phyloP scores from a whole-genome alignment of 805 yeast species.

The Teunomyces pallodes region DNA sequence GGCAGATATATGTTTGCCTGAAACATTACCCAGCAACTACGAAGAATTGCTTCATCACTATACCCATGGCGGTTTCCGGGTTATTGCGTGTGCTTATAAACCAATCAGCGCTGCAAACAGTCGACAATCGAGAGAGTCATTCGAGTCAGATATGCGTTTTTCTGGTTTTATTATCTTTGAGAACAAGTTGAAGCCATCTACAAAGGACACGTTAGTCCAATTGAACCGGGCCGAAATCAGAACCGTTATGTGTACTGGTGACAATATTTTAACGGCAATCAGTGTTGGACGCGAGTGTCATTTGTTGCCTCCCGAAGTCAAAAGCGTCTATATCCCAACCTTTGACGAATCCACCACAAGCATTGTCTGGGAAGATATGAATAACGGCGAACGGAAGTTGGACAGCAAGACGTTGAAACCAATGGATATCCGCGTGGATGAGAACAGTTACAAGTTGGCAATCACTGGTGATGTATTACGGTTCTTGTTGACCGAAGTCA shows the following conservation, averaged over 20 bases:
- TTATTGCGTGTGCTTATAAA: conserved; percentile 88
- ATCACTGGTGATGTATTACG: conserved; percentile 92
- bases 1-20: conserved; percentile 68
- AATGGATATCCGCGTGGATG: conserved; percentile 21
- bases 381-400: conserved; percentile 51
- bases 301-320: conserved; percentile 46
- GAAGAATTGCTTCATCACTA: conserved; percentile 74
- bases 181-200: conserved; percentile 75
- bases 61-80: conserved; percentile 92
- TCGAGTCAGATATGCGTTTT: conserved; percentile 70
- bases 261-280: conserved; percentile 88
- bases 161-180: conserved; percentile 91
- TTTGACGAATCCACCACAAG: conserved; percentile 31
- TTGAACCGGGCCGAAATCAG: conserved; percentile 70
- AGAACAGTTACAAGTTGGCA: conserved; percentile 63
- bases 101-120: conserved; percentile 19
- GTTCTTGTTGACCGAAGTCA: conserved; percentile 58
- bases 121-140: conserved; percentile 49
- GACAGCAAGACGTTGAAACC: conserved; percentile 67
- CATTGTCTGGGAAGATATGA: conserved; percentile 67
- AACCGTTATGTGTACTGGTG: conserved; percentile 97
- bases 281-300: conserved; percentile 89
- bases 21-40: conserved; percentile 70
- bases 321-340: conserved; percentile 52
- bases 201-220: conserved; percentile 57